Conservation (phyloP, 768 basidiomycete genomes). For the Atractiella rhizophila region DNA sequence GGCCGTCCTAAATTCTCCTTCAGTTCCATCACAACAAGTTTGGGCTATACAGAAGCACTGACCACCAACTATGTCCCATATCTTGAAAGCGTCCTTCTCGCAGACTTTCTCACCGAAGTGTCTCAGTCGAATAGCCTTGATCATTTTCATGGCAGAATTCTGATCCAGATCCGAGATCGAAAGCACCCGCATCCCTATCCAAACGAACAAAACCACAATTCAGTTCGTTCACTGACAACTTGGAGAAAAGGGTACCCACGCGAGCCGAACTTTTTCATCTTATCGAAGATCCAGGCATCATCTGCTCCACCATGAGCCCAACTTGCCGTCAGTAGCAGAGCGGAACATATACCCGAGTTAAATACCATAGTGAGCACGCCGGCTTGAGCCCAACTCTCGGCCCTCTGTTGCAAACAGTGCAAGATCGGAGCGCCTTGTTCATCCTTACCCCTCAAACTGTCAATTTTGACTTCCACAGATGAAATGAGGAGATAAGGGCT, state of each 20-base stretch:
- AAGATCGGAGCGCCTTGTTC: slow-evolving; percentile 52
- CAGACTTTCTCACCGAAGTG: too few species aligned
- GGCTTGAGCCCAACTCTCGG: slow-evolving; percentile 52
- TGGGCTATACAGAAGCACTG: too few species aligned
- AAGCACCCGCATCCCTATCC: slow-evolving; percentile 2
- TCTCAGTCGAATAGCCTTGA: too few species aligned
- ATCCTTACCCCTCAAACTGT: slow-evolving; percentile 27
- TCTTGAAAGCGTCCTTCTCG: too few species aligned
- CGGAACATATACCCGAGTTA: slow-evolving; percentile 32
- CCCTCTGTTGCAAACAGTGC: slow-evolving; percentile 62
- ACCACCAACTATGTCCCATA: too few species aligned
- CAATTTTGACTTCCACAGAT: neutral
- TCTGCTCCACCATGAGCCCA: too few species aligned
- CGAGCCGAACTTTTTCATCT: slow-evolving; percentile 30
- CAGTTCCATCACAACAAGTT: too few species aligned
- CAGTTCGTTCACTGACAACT: slow-evolving; percentile 45
- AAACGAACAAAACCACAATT: slow-evolving; percentile 18
- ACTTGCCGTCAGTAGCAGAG: too few species aligned
- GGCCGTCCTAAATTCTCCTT: too few species aligned
- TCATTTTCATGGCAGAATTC: too few species aligned
- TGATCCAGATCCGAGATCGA: too few species aligned
- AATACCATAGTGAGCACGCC: slow-evolving; percentile 59
- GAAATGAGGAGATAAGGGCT: neutral
- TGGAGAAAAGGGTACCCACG: neutral
- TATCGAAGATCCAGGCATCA: slow-evolving; percentile 56